Evolutionary conservation across 768 basidiomycete genomes (phyloP).

Genomic region (Termitomyces sp.): DNA sequence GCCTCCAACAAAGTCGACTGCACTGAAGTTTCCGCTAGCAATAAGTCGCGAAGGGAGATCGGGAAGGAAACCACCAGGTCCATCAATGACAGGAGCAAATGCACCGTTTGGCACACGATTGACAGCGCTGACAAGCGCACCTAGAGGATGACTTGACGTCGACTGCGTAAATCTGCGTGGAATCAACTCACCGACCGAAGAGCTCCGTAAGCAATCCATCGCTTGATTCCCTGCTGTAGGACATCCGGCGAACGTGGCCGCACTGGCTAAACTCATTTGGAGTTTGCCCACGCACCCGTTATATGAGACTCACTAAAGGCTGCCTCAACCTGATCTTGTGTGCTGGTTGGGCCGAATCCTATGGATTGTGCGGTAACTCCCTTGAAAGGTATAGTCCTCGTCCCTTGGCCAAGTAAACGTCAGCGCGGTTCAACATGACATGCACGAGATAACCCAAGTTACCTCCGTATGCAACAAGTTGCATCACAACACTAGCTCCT

Average conservation of each 20-base stretch:
- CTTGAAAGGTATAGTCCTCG: constrained; percentile 31
- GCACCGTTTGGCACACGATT: constrained; percentile 28
- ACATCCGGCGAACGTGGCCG: not conserved
- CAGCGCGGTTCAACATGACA: no score
- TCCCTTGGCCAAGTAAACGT: not conserved
- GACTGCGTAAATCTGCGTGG: not conserved
- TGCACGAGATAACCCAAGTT: constrained; percentile 16
- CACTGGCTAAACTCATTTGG: not conserved
- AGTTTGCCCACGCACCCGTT: not conserved
- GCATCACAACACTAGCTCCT: constrained; percentile 40
- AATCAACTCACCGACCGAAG: not conserved
- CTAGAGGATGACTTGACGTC: constrained; percentile 14
- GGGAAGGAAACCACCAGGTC: constrained; percentile 23
- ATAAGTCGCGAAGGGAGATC: constrained; percentile 33
- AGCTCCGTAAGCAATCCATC: constrained; percentile 1
- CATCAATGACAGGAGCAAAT: constrained; percentile 26
- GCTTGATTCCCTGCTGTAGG: not conserved
- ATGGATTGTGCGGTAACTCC: constrained; percentile 39
- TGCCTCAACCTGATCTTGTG: constrained; percentile 21
- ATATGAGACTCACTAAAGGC: constrained; percentile 23
- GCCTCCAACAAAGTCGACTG: constrained; percentile 32
- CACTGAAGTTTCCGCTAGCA: constrained; percentile 23
- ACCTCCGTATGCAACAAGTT: constrained; percentile 39
- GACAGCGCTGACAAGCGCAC: constrained; percentile 32
- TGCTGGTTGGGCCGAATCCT: constrained; percentile 33